Base-by-base conservation (phyloP, 2,329 filamentous ascomycete species). In the Calonectria montana region DNA sequence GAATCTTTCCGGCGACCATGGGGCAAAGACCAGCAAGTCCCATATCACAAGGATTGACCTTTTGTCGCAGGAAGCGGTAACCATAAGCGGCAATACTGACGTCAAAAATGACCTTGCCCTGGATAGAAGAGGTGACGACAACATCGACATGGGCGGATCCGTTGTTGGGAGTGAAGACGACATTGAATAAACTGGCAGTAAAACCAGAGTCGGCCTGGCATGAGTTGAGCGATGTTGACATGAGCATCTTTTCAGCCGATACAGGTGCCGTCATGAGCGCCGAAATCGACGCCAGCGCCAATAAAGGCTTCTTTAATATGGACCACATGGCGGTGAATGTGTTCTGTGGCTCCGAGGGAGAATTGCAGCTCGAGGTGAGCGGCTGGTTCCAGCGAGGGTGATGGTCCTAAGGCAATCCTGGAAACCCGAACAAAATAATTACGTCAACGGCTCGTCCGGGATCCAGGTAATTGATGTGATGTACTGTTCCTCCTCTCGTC, bases 161-260 rank as follows among this genome's bases (percentile, higher is more conserved):
- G 84, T 97, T 97, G 81, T 88, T 86, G 37, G 94, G 93, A 2
- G 92, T 94, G 84, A 94, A 94, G 75, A 91, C 86, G 82, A 98
- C 93, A 78, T 97, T 93, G 90, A 98, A 98, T 71, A 97, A 89
- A 78, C 93, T 95, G 78, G 96, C 95, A 5, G 94, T 94, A 84
- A 98, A 97, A 80, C 92, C 92, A 31, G 94, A 96, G 84, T 96
- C 93, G 71, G 91, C 87, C 88, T 96, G 94, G 85, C 96, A 98
- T 57, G 93, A 90, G 83, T 94, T 95, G 77, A 98, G 89, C 29
- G 96, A 97, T 81, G 90, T 94, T 68, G 96, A 97, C 78, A 92
- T 88, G 79, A 98, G 93, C 80, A 94, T 87, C 75, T 88, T 89
- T 80, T 91, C 88, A 74, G 91, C 93, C 70, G 90, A 80, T 21